Base-by-base conservation (phyloP, 2,329 filamentous ascomycete species). In the Amesomyces nigricolor region DNA sequence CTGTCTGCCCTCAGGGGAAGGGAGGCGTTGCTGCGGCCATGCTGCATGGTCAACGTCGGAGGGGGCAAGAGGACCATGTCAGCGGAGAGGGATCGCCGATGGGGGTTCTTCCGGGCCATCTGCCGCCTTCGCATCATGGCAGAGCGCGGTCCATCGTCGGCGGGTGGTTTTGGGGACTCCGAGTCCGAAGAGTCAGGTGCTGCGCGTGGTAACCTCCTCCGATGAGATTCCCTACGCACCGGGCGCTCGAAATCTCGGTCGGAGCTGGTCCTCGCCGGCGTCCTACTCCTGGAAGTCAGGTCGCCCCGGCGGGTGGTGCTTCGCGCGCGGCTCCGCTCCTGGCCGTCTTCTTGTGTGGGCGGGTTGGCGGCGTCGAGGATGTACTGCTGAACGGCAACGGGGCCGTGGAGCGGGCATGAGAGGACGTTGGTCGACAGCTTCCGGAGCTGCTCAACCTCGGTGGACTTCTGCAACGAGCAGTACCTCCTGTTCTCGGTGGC, bases 351-450 rank as follows among this genome's bases (percentile, higher is more conserved):
- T 9, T 11, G 43, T 7, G 22, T 11, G 1, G 11, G 8, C 6
- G 35, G 16, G 29, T 59, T 54, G 30, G 51, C 42, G 13, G 59
- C 49, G 7, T 58, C 54, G 44, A 63, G 59, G 32, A 62, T 45
- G 10, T 56, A 53, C 29, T 64, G 63, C 32, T 64, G 60, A 3
- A 64, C 58, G 47, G 57, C 61, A 22, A 64, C 57, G 19, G 59
- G 62, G 5, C 58, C 58, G 47, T 64, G 62, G n/a, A 64, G 52
- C 1, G 63, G 63, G 45, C 63, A 64, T 16, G 57, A 57, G n/a
- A 64, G 51, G 30, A 62, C 50, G 39, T 63, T 64, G n/a, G 53
- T 47, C 3, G 63, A 64, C 30, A 64, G 42, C 50, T 61, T 58
- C 43, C 57, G 39, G 46, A 64, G 57, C 48, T 56, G 53, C 17